These are phyloP conservation scores for Salmacisia buchloeana DNA, from an alignment of 1,284 basidiomycete species.

Conservation along the genomic window DNA sequence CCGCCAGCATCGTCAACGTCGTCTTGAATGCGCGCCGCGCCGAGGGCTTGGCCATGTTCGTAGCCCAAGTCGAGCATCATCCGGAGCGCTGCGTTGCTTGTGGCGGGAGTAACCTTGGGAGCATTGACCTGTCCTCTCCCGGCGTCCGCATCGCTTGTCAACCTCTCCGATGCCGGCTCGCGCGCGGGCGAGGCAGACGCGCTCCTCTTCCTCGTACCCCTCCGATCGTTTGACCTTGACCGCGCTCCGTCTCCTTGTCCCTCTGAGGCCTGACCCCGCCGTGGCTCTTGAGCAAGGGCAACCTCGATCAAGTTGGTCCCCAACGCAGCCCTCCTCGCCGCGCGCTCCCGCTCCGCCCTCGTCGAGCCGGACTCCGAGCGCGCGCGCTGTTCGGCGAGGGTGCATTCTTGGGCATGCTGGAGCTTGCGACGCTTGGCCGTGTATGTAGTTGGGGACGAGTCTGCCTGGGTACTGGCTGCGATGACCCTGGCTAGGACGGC, in stretches of 20 bases:
- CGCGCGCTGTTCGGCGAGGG: no score
- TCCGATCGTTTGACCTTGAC: no score
- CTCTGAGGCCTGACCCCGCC: neutral
- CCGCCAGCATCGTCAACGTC: neutral
- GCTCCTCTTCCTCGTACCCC: no score
- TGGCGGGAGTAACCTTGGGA: no score
- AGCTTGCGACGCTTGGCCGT: conserved; percentile 4
- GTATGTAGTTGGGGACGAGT: neutral
- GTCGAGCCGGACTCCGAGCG: neutral
- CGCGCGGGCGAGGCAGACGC: no score
- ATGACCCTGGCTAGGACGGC: conserved; percentile 1
- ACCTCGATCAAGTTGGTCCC: conserved; percentile 8
- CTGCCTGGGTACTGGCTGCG: neutral
- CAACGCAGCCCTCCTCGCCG: conserved; percentile 8
- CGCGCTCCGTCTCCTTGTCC: no score
- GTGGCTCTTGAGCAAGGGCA: no score
- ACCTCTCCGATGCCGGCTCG: no score
- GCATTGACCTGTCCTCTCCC: neutral
- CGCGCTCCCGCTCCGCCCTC: conserved; percentile 7
- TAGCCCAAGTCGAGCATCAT: conserved; percentile 21
- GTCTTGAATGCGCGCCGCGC: neutral
- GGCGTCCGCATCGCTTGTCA: no score
- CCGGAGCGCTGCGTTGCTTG: conserved; percentile 15
- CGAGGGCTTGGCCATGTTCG: conserved; percentile 12
- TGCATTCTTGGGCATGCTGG: neutral